These are phyloP conservation scores for Ceratocystis albifundus DNA, from an alignment of 2,329 filamentous ascomycete species.

Conservation along the genomic window DNA sequence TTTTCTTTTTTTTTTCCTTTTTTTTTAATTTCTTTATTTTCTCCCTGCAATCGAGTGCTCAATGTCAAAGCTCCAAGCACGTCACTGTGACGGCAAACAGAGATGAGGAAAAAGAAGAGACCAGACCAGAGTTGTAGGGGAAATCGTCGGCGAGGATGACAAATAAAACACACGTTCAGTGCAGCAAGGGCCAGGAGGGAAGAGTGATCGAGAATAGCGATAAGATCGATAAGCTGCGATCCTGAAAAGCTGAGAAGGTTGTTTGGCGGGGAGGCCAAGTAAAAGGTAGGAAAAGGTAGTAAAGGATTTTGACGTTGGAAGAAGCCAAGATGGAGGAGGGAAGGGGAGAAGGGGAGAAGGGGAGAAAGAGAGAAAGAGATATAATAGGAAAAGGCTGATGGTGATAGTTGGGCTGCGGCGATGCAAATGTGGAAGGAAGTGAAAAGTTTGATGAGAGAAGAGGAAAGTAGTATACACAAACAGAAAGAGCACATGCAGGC, in stretches of 20 bases:
- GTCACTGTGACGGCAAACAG: slow-evolving; percentile 19
- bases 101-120: slow-evolving; percentile 11
- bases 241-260: not conserved
- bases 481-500: not conserved
- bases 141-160: not conserved
- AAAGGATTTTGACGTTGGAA: not conserved
- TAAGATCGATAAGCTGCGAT: slow-evolving; percentile 5
- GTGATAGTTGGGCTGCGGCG: not conserved
- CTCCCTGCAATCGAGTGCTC: not conserved
- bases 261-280: not conserved
- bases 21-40: not conserved
- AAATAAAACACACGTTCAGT: not conserved
- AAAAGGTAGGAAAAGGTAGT: not conserved
- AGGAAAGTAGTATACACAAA: not conserved
- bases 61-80: slow-evolving; percentile 22
- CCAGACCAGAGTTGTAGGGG: not conserved
- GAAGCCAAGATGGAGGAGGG: not conserved
- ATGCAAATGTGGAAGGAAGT: not conserved
- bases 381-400: not conserved
- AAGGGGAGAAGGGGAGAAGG: not conserved
- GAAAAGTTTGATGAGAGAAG: slow-evolving; percentile 1
- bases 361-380: not conserved
- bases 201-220: not conserved
- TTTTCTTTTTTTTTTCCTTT: not conserved
- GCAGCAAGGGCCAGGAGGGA: slow-evolving; percentile 1